Evolutionary conservation across 305 asterid species (phyloP), one percentile per base, ranked within the genome.

Genomic region (Fraxinus dipetala): DNA sequence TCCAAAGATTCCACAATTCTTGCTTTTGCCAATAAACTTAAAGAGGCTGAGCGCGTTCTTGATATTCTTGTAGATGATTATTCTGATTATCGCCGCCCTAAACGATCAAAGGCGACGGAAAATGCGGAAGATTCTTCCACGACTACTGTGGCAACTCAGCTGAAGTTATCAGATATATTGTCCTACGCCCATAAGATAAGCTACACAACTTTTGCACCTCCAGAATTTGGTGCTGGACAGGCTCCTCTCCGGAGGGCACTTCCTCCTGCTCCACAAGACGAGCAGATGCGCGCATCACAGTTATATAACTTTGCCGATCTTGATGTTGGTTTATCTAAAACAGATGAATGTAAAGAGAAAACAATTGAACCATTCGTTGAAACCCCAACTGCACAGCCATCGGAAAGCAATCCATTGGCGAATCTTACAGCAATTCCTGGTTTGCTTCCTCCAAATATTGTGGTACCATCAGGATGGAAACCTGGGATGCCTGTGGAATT

Each of bases 261-360:
- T 30, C 98, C 97, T 26, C 97, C 97, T 0, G 97, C 98, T 31
- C 98, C 97, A 28, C 99, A 93, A 84, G 99, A 95, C 31, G 98
- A 95, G 87, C 98, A 95, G 72, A 89, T 95, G 98, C 94, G 98
- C 1, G 98, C 97, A 0, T 94, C 99, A 3, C 95, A 86, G 78
- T 59, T 95, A 6, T 95, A 91, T 80, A 75, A 56, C 69, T 90
- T 89, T 70, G 96, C 93, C 28, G 90, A 94, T 83, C 96, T 92
- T 40, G 97, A 93, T 45, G 81, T 94, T 24, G 98, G 97, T n/a
- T 79, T 95, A 45, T 97, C 97, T 22, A 89, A 90, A 83, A 82
- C 89, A 20, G 94, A 89, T 11, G 90, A 90, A 72, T 90, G 79
- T 35, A 91, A 85, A 40, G 94, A 93, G 88, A 91, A 85, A 61